Conservation (phyloP, 208 protist genomes). For the Leishmania braziliensis region DNA sequence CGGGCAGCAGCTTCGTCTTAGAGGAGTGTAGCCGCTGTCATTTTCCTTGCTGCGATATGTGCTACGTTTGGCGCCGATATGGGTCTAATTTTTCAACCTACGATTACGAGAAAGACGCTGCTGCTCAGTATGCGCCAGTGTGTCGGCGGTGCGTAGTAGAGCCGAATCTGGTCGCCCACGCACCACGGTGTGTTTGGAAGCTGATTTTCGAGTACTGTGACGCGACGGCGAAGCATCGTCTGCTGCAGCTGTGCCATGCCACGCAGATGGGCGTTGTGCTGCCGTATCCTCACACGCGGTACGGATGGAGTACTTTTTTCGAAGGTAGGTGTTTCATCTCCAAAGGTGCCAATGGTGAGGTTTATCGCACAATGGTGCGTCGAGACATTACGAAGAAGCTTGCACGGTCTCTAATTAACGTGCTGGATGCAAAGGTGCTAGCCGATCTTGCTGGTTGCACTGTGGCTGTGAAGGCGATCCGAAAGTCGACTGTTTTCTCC, state of each 20-base stretch:
- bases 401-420: background rate
- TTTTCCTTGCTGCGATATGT: slow-evolving; percentile 23
- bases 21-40: slow-evolving; percentile 33
- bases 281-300: slow-evolving; percentile 37
- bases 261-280: slow-evolving; percentile 52
- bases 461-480: slow-evolving; percentile 54
- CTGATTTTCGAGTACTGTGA: slow-evolving; percentile 46
- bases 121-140: slow-evolving; percentile 11
- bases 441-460: slow-evolving; percentile 22
- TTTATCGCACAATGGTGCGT: slow-evolving; percentile 38
- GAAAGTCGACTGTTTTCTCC: slow-evolving; percentile 56
- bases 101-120: slow-evolving; percentile 26
- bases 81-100: slow-evolving; percentile 13
- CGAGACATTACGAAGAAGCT: slow-evolving; percentile 22
- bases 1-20: background rate
- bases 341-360: slow-evolving; percentile 49
- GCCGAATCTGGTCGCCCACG: slow-evolving; percentile 27
- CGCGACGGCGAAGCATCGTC: slow-evolving; percentile 21
- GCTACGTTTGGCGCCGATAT: slow-evolving; percentile 29
- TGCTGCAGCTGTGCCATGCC: slow-evolving; percentile 46
- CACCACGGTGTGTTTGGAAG: slow-evolving; percentile 34
- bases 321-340: slow-evolving; percentile 44
- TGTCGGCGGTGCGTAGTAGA: slow-evolving; percentile 33
- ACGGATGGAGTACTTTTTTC: slow-evolving; percentile 51
- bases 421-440: slow-evolving; percentile 11